Evolutionary conservation across 1,284 basidiomycete species (phyloP).

Genomic region (Cutaneotrichosporon sp.): DNA sequence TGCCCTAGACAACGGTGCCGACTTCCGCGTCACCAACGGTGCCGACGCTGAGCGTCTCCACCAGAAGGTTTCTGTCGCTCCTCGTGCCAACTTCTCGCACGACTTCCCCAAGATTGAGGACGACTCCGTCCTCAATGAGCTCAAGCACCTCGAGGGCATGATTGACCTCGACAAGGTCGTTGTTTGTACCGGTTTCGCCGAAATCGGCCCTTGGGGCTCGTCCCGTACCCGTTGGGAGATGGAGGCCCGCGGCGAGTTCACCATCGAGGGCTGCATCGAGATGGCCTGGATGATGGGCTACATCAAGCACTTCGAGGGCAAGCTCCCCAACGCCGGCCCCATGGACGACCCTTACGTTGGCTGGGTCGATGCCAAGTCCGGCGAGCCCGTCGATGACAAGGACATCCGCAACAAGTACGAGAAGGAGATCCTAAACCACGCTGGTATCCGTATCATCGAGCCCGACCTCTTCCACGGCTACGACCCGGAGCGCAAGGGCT

Average conservation of each 20-base stretch:
- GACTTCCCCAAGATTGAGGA: slow-evolving; percentile 80
- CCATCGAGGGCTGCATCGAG: slow-evolving; percentile 95
- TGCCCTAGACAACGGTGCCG: slow-evolving; percentile 85
- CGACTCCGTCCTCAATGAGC: slow-evolving; percentile 62
- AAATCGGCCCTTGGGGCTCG: slow-evolving; percentile 98
- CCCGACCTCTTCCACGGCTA: slow-evolving; percentile 97
- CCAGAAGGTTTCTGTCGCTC: slow-evolving; percentile 86
- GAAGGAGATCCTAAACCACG: slow-evolving; percentile 84
- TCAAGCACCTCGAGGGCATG: slow-evolving; percentile 72
- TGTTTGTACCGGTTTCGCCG: slow-evolving; percentile 93
- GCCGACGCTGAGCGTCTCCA: slow-evolving; percentile 87
- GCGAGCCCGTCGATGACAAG: slow-evolving; percentile 97
- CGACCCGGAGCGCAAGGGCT: slow-evolving; percentile 93
- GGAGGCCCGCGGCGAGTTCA: slow-evolving; percentile 89
- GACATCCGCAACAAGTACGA: slow-evolving; percentile 91
- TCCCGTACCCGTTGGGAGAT: slow-evolving; percentile 99
- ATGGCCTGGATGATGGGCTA: slow-evolving; percentile 99
- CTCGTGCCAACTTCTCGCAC: slow-evolving; percentile 95
- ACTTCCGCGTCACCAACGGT: slow-evolving; percentile 89
- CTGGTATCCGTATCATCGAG: slow-evolving; percentile 95
- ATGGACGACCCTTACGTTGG: slow-evolving; percentile 82
- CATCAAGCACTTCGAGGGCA: slow-evolving; percentile 98
- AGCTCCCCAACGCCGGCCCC: slow-evolving; percentile 63
- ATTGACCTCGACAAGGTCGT: slow-evolving; percentile 94
- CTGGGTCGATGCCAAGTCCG: slow-evolving; percentile 94